phyloP scores from a whole-genome alignment of 768 basidiomycete species.

The Mycena rebaudengoi region DNA sequence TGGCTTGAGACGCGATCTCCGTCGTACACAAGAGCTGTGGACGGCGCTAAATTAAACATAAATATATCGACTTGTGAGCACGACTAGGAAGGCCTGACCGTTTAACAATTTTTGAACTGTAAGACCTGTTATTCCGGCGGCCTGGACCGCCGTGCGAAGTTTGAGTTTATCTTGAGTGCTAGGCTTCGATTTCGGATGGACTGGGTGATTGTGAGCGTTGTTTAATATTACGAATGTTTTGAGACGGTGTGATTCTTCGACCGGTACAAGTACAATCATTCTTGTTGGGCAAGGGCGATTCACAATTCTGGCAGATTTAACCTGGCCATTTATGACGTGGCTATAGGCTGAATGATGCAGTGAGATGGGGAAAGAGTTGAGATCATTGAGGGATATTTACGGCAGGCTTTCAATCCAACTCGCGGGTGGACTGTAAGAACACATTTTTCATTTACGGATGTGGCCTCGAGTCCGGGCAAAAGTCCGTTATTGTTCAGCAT shows the following conservation, averaged over 20 bases:
- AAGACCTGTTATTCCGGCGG: neutral
- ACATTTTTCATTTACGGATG: neutral
- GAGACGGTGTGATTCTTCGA: neutral
- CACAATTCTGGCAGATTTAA: neutral
- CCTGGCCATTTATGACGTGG: neutral
- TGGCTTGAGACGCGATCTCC: neutral
- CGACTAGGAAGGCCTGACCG: conserved; percentile 2
- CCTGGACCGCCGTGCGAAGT: neutral
- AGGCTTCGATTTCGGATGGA: conserved; percentile 10
- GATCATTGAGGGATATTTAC: no score
- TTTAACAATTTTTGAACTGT: conserved; percentile 10
- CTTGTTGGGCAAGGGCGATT: neutral
- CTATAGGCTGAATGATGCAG: neutral
- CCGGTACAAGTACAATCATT: neutral
- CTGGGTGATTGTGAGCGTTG: conserved; percentile 12
- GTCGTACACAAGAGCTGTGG: neutral
- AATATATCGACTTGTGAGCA: neutral
- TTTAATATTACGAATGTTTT: neutral
- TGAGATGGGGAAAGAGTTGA: no score
- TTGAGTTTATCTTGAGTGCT: neutral
- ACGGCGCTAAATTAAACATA: neutral
- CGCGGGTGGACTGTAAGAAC: conserved; percentile 4
- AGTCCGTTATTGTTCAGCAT: neutral
- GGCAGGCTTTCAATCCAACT: neutral
- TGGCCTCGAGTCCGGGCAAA: neutral